Percentiles rank a stretch among this genome's conserved stretches.
These are phyloP conservation scores for Bryopsis sp. DNA, from an alignment of 139 green algal genomes.

Conservation along the genomic window DNA sequence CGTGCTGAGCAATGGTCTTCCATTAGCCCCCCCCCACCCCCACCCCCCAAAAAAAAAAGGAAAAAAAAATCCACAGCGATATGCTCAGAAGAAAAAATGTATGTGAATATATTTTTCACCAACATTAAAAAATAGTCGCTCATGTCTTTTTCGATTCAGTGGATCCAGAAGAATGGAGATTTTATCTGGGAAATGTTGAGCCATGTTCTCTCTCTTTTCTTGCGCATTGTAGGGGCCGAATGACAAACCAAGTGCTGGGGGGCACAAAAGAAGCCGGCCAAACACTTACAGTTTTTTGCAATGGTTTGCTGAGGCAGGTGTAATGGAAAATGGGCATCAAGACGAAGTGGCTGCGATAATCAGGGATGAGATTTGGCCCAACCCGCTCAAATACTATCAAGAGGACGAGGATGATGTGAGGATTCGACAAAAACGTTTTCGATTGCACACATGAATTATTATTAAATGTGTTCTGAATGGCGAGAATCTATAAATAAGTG, in stretches of 20 bases:
- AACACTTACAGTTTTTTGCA: slow-evolving; percentile 9
- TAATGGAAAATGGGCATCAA: slow-evolving; percentile 8
- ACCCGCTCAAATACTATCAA: slow-evolving; percentile 43
- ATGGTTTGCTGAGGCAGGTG: slow-evolving; percentile 10
- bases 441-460: no score
- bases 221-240: not conserved
- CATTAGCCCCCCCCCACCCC: no score
- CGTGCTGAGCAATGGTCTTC: no score
- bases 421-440: no score
- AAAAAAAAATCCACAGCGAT: no score
- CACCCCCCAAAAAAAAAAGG: no score
- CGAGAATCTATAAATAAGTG: no score
- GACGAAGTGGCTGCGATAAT: slow-evolving; percentile 40
- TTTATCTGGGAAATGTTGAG: no score
- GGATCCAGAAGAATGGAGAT: not conserved
- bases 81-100: not conserved
- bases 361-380: slow-evolving; percentile 53
- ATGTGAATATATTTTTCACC: not conserved
- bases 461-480: no score
- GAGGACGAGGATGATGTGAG: no score
- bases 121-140: no score
- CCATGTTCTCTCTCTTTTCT: no score
- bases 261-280: not conserved
- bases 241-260: not conserved
- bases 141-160: slow-evolving; percentile 1